Conservation (phyloP, 2,329 filamentous ascomycete species). For the Cordyceps militaris region DNA sequence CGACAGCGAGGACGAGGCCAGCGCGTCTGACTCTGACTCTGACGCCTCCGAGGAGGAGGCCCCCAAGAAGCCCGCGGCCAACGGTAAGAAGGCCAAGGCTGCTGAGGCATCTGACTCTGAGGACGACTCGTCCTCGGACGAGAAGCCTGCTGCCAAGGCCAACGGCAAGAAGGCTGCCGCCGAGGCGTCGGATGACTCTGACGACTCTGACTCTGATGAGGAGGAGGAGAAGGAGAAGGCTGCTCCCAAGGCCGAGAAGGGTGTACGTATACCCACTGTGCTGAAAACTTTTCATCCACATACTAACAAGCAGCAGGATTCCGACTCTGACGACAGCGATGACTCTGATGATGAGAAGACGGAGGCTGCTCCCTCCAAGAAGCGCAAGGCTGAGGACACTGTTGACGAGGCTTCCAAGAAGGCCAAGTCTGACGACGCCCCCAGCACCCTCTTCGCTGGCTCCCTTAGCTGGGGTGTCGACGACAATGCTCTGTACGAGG, state of each 20-base stretch:
- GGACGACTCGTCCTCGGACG: conserved; percentile 28
- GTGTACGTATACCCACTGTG: conserved; percentile 1
- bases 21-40: conserved; percentile 26
- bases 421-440: conserved; percentile 50
- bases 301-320: conserved; percentile 22
- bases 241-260: conserved; percentile 26
- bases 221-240: conserved; percentile 29
- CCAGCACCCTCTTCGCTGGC: conserved; percentile 73
- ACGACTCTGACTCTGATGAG: conserved; percentile 27
- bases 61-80: conserved; percentile 29
- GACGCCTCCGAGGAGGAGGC: conserved; percentile 26
- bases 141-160: conserved; percentile 28
- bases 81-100: conserved; percentile 26
- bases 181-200: conserved; percentile 33
- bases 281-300: not conserved
- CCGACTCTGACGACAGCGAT: conserved; percentile 25
- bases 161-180: conserved; percentile 20
- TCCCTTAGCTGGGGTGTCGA: conserved; percentile 89
- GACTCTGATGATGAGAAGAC: conserved; percentile 28
- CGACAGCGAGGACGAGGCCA: conserved; percentile 27
- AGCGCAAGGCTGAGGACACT: conserved; percentile 43
- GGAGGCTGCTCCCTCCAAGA: conserved; percentile 36
- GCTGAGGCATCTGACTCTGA: conserved; percentile 18
- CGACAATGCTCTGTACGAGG: conserved; percentile 70
- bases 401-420: conserved; percentile 55